These are phyloP conservation scores for Tetrahymena malaccensis DNA, from an alignment of 73 alveolate genomes.

Conservation along the genomic window DNA sequence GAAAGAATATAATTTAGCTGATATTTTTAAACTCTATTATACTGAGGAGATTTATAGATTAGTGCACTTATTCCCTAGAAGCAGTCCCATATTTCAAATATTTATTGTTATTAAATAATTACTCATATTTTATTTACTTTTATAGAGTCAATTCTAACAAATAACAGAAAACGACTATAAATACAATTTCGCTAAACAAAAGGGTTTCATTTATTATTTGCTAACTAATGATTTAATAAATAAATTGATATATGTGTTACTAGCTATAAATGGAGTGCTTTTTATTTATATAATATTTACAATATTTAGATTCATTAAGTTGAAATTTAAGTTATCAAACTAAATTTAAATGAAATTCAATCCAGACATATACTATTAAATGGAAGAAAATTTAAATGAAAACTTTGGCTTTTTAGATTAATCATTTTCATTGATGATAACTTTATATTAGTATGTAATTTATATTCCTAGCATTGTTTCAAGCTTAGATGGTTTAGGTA, in stretches of 20 bases:
- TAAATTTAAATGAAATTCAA: neutral
- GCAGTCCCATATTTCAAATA: too few relatives aligned
- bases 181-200: too few relatives aligned
- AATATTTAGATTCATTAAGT: neutral
- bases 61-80: neutral
- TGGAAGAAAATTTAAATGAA: neutral
- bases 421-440: neutral
- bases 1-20: neutral
- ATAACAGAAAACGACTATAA: neutral
- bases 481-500: neutral
- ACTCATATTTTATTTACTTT: neutral
- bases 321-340: neutral
- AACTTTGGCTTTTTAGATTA: neutral
- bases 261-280: neutral
- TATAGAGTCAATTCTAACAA: too few relatives aligned
- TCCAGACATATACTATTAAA: neutral
- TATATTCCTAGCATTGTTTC: neutral
- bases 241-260: neutral
- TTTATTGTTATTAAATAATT: neutral
- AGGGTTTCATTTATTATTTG: neutral
- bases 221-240: neutral
- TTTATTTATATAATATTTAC: neutral
- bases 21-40: neutral
- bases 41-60: neutral
- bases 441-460: too few relatives aligned